Evolutionary conservation across 352 stramenopile species (phyloP).

Genomic region (Thalassiosira livingstoniorum): DNA sequence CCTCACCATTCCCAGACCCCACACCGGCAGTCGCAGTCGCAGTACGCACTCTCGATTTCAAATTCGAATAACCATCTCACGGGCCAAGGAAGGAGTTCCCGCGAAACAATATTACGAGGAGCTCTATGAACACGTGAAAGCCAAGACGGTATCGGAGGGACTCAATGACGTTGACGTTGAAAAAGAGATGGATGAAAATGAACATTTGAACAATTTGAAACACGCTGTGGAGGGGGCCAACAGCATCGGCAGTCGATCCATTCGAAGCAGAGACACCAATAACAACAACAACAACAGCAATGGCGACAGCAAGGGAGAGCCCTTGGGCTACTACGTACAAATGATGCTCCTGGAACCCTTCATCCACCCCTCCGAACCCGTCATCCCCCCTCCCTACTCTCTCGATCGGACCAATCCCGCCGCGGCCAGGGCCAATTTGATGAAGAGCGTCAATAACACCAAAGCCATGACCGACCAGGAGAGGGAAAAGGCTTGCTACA

Average conservation of each 20-base stretch:
- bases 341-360: conserved; percentile 33
- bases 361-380: conserved; percentile 12
- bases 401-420: conserved; percentile 18
- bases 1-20: not conserved
- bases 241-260: not conserved
- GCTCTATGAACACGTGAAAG: not conserved
- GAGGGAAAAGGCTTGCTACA: too few species aligned
- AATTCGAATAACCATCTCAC: conserved; percentile 20
- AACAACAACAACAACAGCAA: not conserved
- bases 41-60: not conserved
- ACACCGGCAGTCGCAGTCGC: not conserved
- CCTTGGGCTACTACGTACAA: conserved; percentile 28
- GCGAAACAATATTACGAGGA: conserved; percentile 14
- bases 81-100: conserved; percentile 12
- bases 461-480: too few species aligned
- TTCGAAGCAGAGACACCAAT: not conserved
- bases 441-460: too few species aligned
- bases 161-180: not conserved
- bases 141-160: not conserved
- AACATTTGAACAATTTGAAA: conserved; percentile 6
- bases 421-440: too few species aligned
- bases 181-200: conserved; percentile 8
- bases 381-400: conserved; percentile 19
- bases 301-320: not conserved
- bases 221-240: not conserved